Percentiles rank a stretch among this genome's conserved stretches.
phyloP scores from a whole-genome alignment of 495 filamentous ascomycete genomes.

The Chaetomium fimeti region DNA sequence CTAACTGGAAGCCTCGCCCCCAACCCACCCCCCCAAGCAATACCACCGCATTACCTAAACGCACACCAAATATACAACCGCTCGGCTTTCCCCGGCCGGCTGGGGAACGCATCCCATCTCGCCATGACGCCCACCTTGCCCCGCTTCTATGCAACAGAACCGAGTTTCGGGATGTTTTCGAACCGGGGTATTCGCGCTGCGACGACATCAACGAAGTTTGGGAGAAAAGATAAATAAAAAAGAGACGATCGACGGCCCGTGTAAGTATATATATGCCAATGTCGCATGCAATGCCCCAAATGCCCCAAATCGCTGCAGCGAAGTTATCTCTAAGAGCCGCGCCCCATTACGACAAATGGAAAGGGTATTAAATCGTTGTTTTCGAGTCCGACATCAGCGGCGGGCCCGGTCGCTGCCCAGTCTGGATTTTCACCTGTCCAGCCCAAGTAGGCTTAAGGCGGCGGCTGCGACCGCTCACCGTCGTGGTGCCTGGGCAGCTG shows the following conservation, averaged over 20 bases:
- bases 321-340: neutral
- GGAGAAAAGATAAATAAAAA: neutral
- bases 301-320: neutral
- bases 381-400: neutral
- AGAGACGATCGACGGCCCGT: neutral
- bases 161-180: neutral
- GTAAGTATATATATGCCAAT: slow-evolving; percentile 4
- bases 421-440: neutral
- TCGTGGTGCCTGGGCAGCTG: slow-evolving; percentile 3
- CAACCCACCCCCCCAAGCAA: neutral
- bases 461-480: slow-evolving; percentile 16
- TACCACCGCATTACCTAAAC: too few relatives aligned
- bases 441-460: slow-evolving; percentile 6
- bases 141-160: neutral
- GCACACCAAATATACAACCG: too few relatives aligned
- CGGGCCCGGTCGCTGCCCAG: neutral
- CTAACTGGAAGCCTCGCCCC: neutral
- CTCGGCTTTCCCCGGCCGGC: too few relatives aligned
- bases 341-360: neutral
- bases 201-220: neutral
- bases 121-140: neutral
- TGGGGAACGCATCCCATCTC: neutral
- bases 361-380: neutral
- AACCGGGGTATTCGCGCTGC: neutral
- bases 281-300: slow-evolving; percentile 2